A percentile compares a stretch with the other conserved stretches of the same genome.
Conservation (phyloP, 345 rosid species). For the Leavenworthia alabamica region DNA sequence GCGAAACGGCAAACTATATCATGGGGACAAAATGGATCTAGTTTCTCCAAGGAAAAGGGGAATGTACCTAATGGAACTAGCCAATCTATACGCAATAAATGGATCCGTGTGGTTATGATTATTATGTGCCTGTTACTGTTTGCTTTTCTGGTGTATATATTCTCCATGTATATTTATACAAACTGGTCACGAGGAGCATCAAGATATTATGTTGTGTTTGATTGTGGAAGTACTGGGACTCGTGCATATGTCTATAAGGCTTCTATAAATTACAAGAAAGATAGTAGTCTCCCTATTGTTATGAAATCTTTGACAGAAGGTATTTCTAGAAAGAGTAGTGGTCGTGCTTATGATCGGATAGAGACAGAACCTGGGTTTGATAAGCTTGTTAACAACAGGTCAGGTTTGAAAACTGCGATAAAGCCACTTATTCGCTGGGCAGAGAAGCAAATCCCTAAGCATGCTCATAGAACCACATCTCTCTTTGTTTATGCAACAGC, state of each 20-base stretch:
- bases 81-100: slow-evolving; percentile 45
- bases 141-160: slow-evolving; percentile 48
- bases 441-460: slow-evolving; percentile 74
- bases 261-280: slow-evolving; percentile 48
- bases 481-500: slow-evolving; percentile 94
- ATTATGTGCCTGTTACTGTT: slow-evolving; percentile 51
- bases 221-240: slow-evolving; percentile 99
- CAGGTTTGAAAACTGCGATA: slow-evolving; percentile 71
- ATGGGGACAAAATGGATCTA: slow-evolving; percentile 50
- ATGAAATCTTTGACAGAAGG: slow-evolving; percentile 67
- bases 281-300: slow-evolving; percentile 62
- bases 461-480: slow-evolving; percentile 71
- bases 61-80: slow-evolving; percentile 35
- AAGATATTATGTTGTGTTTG: slow-evolving; percentile 85
- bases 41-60: slow-evolving; percentile 84
- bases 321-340: slow-evolving; percentile 57
- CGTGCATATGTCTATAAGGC: slow-evolving; percentile 79
- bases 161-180: slow-evolving; percentile 53
- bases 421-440: slow-evolving; percentile 92
- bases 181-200: slow-evolving; percentile 71
- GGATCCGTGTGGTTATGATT: slow-evolving; percentile 47
- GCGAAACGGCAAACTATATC: slow-evolving; percentile 16
- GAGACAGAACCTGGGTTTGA: slow-evolving; percentile 97
- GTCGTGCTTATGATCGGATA: slow-evolving; percentile 95
- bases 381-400: slow-evolving; percentile 63